Conservation (phyloP, 345 rosid genomes). For the Pseudoturritis turrita region DNA sequence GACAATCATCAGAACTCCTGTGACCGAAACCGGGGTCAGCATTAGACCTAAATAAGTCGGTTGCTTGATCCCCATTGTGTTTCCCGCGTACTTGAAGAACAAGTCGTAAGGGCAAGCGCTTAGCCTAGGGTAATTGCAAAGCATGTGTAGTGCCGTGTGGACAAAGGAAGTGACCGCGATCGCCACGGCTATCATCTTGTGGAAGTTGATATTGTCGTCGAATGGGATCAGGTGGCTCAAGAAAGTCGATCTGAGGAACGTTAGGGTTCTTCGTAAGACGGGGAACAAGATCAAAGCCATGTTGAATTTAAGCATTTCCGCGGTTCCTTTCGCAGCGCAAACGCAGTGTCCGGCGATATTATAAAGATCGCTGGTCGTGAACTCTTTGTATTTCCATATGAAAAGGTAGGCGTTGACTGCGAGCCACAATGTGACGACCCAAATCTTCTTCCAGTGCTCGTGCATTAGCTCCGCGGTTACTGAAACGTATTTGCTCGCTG, state of each 20-base stretch:
- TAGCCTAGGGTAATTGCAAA: conserved; percentile 58
- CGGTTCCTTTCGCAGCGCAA: conserved; percentile 73
- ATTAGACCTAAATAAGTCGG: conserved; percentile 61
- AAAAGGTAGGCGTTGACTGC: conserved; percentile 39
- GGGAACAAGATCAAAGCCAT: conserved; percentile 84
- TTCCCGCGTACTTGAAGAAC: conserved; percentile 40
- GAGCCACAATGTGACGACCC: conserved; percentile 54
- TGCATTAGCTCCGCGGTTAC: conserved; percentile 37
- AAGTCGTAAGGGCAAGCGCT: conserved; percentile 32
- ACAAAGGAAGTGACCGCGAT: conserved; percentile 38
- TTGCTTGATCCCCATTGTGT: conserved; percentile 38
- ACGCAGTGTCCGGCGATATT: conserved; percentile 68
- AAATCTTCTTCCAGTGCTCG: conserved; percentile 68
- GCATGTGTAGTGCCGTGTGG: conserved; percentile 51
- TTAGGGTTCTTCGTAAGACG: conserved; percentile 65
- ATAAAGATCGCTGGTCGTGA: conserved; percentile 29
- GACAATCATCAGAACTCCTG: conserved; percentile 53
- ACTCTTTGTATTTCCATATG: conserved; percentile 45
- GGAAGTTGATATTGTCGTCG: conserved; percentile 85
- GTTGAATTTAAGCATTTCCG: conserved; percentile 73
- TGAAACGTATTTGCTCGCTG: conserved; percentile 44
- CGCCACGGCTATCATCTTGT: conserved; percentile 52
- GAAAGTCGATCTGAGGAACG: conserved; percentile 55
- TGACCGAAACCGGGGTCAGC: conserved; percentile 41
- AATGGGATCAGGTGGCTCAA: conserved; percentile 63